Conservation (phyloP, 1,139 yeast species). For the Pichia cactophila region DNA sequence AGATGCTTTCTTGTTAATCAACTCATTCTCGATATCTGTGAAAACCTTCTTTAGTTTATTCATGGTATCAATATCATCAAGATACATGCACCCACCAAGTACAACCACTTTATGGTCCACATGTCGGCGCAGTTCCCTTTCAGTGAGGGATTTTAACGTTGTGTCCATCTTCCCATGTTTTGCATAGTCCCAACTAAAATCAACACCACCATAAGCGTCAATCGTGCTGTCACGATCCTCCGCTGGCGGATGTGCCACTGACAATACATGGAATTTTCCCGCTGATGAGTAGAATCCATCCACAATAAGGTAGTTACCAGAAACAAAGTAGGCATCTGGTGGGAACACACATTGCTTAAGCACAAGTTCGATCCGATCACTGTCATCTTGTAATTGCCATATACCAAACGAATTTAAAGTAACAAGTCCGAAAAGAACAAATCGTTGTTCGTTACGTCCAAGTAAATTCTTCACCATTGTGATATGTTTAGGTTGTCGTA, state of each 20-base stretch:
- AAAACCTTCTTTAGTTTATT: slow-evolving; percentile 49
- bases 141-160: slow-evolving; percentile 49
- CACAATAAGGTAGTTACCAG: slow-evolving; percentile 74
- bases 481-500: slow-evolving; percentile 39
- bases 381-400: slow-evolving; percentile 72
- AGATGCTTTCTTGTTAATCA: neutral
- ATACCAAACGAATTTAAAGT: slow-evolving; percentile 58
- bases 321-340: slow-evolving; percentile 60
- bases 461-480: slow-evolving; percentile 75
- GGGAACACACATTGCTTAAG: slow-evolving; percentile 59
- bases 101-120: slow-evolving; percentile 53
- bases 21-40: slow-evolving; percentile 26
- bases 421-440: slow-evolving; percentile 71
- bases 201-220: slow-evolving; percentile 71
- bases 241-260: slow-evolving; percentile 82
- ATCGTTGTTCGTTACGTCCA: slow-evolving; percentile 75
- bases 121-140: slow-evolving; percentile 35
- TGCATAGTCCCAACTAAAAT: slow-evolving; percentile 61
- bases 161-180: slow-evolving; percentile 45
- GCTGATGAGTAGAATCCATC: slow-evolving; percentile 79
- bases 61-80: slow-evolving; percentile 64
- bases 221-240: slow-evolving; percentile 62
- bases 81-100: slow-evolving; percentile 64
- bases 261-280: slow-evolving; percentile 66
- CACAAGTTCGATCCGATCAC: slow-evolving; percentile 70